Base-by-base conservation (phyloP, 2,329 filamentous ascomycete genomes). In the Periglandula ipomoeae region DNA sequence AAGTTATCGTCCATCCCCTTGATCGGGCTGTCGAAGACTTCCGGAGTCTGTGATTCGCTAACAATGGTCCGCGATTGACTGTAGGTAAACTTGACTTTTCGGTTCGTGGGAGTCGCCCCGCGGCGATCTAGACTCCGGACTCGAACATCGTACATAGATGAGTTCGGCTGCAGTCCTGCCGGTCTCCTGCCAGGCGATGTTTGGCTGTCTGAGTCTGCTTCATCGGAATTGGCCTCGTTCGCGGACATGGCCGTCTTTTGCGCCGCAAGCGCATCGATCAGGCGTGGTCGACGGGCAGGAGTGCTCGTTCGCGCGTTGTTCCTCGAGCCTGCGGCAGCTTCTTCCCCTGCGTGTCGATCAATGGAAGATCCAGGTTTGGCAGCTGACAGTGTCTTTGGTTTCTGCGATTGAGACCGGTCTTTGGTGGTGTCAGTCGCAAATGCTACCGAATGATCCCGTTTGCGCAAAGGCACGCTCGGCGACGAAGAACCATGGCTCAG, bases 61-160 rank as follows among this genome's bases (percentile, higher is more conserved):
- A 61, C 49, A 17, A 61, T 58, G 32, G 57, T 62, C 45, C 65
- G 58, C 24, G 63, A 57, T 47, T 65, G 61, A 15, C 64, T 65
- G 48, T 68, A 68, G 3, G 65, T 68, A 27, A 59, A 57, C 40
- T 64, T 65, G 19, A 68, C 58, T 51, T 62, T 63, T 42, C 57
- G 62, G 34, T 58, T 60, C 46, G 59, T 59, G 6, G 61, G 42
- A 10, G 59, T 56, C 35, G 42, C 43, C 22, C 54, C 54, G 15
- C 61, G 58, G 8, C 59, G 57, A 47, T 59, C 59, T 5, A 54
- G 56, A 19, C 54, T 58, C 32, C 61, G 58, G n/a, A 50, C 45
- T 9, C 48, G 46, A 6, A 56, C 48, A 9, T 52, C 52, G 23
- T 55, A 47, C 13, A 48, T 50, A 34, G 53, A 30, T 22, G 22